Evolutionary conservation across 495 filamentous ascomycete genomes (phyloP).

Genomic region (Clavariopsis aquatica): DNA sequence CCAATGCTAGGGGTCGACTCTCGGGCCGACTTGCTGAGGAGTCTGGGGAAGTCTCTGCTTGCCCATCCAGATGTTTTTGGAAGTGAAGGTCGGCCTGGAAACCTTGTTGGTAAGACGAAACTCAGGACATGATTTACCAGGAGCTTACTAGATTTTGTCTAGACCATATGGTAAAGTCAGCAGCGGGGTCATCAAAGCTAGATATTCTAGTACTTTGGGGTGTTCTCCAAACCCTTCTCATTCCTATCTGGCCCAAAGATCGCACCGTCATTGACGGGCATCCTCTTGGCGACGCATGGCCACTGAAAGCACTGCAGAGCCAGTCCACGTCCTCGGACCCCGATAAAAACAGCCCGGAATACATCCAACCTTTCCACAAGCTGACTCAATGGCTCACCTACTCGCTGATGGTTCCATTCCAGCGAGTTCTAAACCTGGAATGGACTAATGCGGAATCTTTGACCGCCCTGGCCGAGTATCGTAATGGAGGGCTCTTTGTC

Average conservation of each 20-base stretch:
- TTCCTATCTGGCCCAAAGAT: constrained; percentile 83
- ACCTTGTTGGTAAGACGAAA: constrained; percentile 90
- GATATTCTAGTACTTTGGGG: neutral
- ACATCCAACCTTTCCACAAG: constrained; percentile 91
- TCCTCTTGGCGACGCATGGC: constrained; percentile 92
- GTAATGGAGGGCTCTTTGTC: constrained; percentile 81
- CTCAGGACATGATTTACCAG: no score
- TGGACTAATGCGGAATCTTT: constrained; percentile 74
- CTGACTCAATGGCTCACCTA: constrained; percentile 88
- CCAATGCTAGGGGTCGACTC: constrained; percentile 51
- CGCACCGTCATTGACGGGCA: constrained; percentile 84
- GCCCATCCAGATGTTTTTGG: constrained; percentile 79
- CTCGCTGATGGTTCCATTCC: constrained; percentile 84
- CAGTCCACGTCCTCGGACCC: constrained; percentile 66
- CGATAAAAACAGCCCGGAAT: constrained; percentile 54
- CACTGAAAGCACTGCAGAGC: constrained; percentile 68
- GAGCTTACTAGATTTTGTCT: constrained; percentile 13
- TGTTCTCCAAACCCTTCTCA: constrained; percentile 73
- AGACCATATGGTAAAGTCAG: neutral
- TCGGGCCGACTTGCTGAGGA: constrained; percentile 73
- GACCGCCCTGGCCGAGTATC: constrained; percentile 81
- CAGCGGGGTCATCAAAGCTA: constrained; percentile 52
- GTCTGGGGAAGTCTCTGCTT: constrained; percentile 74
- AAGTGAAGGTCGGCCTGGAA: constrained; percentile 78
- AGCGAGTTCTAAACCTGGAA: constrained; percentile 68